Base-by-base conservation (phyloP, 192 early-diverging fungal genomes). In the Globomyces pollinis-pini region DNA sequence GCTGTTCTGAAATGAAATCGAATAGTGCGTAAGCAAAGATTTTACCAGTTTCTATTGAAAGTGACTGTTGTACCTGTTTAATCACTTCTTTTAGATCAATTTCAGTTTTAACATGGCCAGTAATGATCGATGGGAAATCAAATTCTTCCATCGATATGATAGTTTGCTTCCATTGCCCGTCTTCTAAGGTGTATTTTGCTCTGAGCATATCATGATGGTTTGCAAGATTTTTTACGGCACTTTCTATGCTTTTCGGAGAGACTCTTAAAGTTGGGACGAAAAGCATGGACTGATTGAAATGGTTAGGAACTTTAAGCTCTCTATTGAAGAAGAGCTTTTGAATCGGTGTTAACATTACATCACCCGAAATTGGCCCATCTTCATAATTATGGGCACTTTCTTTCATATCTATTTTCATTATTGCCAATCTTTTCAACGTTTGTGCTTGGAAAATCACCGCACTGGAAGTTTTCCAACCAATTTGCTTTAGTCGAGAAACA, bases 1-100 rank as follows among this genome's bases (percentile, higher is more conserved):
- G 31, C 49, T 67, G 63, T 18, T 8, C 24, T 41, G 36, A 58
- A 0, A 9, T 42, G 26, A 69, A 15, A n/a, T 52, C 7, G 20
- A 69, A 13, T 6, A 69, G 32, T 9, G 6, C 45, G 15, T 5
- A 8, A 49, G 45, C 45, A 29, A 49, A 21, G 5, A 49, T 12
- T 8, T 8, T 49, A 5, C 53, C 61, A 5, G 4, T 29, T 26
- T 21, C 28, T 5, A 49, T 49, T 8, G 45, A 49, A 8, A 49
- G 5, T 12, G 15, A 49, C 15, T 5, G 12, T 15, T 49, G 45
- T 26, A 49, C 45, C 5, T 49, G 5, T 5, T 8, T 8, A 49
- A 49, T 5, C 4, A 8, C 5, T 8, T 21, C 21, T 26, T 49
- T n/a, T n/a, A n/a, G n/a, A n/a, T n/a, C 28, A 21, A 49, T 12